phyloP scores from a whole-genome alignment of 2,329 filamentous ascomycete species.

The Plenodomus tracheiphilus region DNA sequence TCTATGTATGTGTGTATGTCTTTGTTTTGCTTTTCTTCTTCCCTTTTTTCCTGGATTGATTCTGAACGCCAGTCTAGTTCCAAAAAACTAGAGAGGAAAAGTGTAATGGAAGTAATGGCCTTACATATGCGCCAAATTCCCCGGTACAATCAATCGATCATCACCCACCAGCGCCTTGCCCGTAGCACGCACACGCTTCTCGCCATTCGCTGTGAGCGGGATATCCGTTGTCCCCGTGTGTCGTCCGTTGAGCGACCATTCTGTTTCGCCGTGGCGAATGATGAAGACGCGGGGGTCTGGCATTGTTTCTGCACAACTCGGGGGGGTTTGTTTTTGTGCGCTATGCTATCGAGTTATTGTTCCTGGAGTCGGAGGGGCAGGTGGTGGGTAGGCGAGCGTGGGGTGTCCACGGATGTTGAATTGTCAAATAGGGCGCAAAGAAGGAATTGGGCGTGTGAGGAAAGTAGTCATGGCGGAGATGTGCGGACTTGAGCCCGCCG shows the following conservation, averaged over 20 bases:
- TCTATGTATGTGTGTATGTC: not conserved
- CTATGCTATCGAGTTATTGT: too few species aligned
- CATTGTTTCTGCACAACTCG: too few species aligned
- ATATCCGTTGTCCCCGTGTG: slow-evolving; percentile 87
- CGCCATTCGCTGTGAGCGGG: slow-evolving; percentile 76
- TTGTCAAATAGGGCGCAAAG: not conserved
- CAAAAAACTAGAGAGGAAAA: too few species aligned
- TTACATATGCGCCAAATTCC: slow-evolving; percentile 82
- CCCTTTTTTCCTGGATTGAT: too few species aligned
- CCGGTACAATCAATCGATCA: slow-evolving; percentile 82
- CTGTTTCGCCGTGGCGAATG: slow-evolving; percentile 86
- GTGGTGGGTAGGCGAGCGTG: too few species aligned
- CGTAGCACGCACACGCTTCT: slow-evolving; percentile 61
- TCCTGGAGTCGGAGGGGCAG: too few species aligned
- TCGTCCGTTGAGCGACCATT: slow-evolving; percentile 83
- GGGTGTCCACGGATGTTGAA: too few species aligned
- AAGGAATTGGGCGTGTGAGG: not conserved
- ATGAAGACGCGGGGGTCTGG: slow-evolving; percentile 56
- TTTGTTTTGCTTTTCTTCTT: too few species aligned
- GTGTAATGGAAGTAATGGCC: too few species aligned
- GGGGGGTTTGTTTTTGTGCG: too few species aligned
- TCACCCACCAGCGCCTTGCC: slow-evolving; percentile 81
- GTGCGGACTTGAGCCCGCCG: not conserved
- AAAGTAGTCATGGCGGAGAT: not conserved
- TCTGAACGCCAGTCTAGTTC: too few species aligned